Base-by-base conservation (phyloP, 805 yeast genomes). In the Teunomyces stri region DNA sequence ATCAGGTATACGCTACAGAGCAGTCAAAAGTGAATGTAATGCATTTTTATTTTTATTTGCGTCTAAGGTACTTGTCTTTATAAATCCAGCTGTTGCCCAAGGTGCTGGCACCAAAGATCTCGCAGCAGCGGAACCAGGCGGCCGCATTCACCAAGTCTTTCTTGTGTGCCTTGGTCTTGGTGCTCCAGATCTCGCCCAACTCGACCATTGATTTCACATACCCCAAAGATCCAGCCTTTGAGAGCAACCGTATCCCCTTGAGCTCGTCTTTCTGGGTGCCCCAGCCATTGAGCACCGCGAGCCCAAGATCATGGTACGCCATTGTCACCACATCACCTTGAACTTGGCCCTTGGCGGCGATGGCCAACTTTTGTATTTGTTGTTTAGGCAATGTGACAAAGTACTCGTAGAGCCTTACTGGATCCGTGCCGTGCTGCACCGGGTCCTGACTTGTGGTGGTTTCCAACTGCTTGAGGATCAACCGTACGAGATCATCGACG, bases 71-170 rank as follows among this genome's bases (percentile, higher is more conserved):
- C 68, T 85, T 85, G 41, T 80, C 81, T 62, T 84, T 85, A 66
- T 84, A 81, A 30, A 85, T 84, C 92, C 92, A 86, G 50, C 82
- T 79, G 48, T 84, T 81, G 0, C 90, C 91, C 21, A 82, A 76
- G 46, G 82, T 65, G 52, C 74, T 76, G 18, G 76, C 77, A 3
- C 90, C 90, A 52, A 76, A 74, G 25, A 74, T 66, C 45, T 82
- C 89, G 12, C 88, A 85, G 28, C 80, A 65, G 36, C 91, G 71
- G 48, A 80, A 77, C 84, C 90, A 84, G 10, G 82, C 80, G 2
- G 91, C 87, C 2, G 92, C 88, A 56, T 78, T 69, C 40, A 66
- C 62, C 42, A 75, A 61, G 59, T 87, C 87, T 55, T 80, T 82
- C 63, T 81, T 81, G 45, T 81, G 73, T 9, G 64, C 61, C 52